Evolutionary conservation across 352 stramenopile genomes (phyloP).

Genomic region (Phytopythium aichiense): DNA sequence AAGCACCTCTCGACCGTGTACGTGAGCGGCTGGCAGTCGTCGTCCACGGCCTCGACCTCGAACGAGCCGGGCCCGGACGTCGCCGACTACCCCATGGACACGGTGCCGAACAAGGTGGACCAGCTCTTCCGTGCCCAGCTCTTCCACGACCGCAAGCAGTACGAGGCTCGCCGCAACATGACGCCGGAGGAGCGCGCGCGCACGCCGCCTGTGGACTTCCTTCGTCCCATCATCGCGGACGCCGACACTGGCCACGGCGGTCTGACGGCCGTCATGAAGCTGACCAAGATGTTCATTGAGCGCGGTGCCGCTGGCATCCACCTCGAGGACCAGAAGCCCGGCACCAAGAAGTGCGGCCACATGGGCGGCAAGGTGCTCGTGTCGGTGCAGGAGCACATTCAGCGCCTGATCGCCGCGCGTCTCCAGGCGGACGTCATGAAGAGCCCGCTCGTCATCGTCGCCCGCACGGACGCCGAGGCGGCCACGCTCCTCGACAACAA

Average conservation of each 20-base stretch:
- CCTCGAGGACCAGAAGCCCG: slow-evolving; percentile 98
- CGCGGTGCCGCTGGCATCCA: slow-evolving; percentile 96
- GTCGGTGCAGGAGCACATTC: slow-evolving; percentile 96
- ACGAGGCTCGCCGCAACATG: slow-evolving; percentile 89
- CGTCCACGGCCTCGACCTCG: slow-evolving; percentile 90
- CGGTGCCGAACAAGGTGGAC: slow-evolving; percentile 97
- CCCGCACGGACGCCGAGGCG: slow-evolving; percentile 96
- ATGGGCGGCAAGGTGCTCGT: slow-evolving; percentile 99
- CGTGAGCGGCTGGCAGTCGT: slow-evolving; percentile 97
- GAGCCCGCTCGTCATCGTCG: slow-evolving; percentile 93
- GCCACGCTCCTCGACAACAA: slow-evolving; percentile 97
- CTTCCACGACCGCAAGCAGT: slow-evolving; percentile 97
- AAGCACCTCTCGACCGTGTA: slow-evolving; percentile 95
- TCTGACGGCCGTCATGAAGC: slow-evolving; percentile 97
- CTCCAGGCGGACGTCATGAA: slow-evolving; percentile 96
- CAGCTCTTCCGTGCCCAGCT: slow-evolving; percentile 96
- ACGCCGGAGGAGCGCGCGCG: slow-evolving; percentile 70
- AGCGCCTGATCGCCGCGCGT: slow-evolving; percentile 94
- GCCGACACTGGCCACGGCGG: slow-evolving; percentile 97
- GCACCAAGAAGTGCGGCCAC: slow-evolving; percentile 99
- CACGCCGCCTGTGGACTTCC: slow-evolving; percentile 90
- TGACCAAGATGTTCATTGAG: slow-evolving; percentile 99
- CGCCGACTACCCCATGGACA: slow-evolving; percentile 98
- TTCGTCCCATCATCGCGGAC: slow-evolving; percentile 96
- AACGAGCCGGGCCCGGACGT: slow-evolving; percentile 97